Percentiles rank a stretch among this genome's conserved stretches.
phyloP scores from a whole-genome alignment of 208 protist species.

The Trichomonas tenax region DNA sequence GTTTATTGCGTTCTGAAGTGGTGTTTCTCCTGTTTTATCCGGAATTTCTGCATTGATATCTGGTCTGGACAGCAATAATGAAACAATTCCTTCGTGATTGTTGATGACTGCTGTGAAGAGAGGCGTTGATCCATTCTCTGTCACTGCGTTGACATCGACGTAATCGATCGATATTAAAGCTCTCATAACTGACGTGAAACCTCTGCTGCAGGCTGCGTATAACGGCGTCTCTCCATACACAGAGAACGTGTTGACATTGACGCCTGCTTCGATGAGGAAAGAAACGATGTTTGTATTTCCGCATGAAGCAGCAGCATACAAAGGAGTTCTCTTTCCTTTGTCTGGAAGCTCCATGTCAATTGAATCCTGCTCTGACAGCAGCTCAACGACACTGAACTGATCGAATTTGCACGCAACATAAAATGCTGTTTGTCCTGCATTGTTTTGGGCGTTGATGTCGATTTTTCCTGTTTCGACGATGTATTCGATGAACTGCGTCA shows the following conservation, averaged over 20 bases:
- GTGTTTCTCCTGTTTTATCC: neutral
- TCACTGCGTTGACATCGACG: neutral
- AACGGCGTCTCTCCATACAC: neutral
- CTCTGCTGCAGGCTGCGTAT: neutral
- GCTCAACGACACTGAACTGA: neutral
- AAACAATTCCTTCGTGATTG: slow-evolving; percentile 2
- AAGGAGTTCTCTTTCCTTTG: neutral
- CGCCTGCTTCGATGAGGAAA: neutral
- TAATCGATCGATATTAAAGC: neutral
- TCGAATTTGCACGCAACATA: neutral
- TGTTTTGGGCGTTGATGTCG: neutral
- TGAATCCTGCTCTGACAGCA: neutral
- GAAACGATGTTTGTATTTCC: neutral
- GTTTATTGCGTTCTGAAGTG: neutral
- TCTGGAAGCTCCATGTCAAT: neutral
- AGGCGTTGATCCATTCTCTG: neutral
- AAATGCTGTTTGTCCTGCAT: neutral
- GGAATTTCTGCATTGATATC: neutral
- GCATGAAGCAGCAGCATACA: neutral
- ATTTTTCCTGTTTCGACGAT: neutral
- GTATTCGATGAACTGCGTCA: neutral
- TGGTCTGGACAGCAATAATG: neutral
- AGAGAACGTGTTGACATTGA: neutral
- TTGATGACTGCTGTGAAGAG: neutral
- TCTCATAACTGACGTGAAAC: neutral